Base-by-base conservation (phyloP, 148 eudicot species). In the Rhododendron kiyosumense region DNA sequence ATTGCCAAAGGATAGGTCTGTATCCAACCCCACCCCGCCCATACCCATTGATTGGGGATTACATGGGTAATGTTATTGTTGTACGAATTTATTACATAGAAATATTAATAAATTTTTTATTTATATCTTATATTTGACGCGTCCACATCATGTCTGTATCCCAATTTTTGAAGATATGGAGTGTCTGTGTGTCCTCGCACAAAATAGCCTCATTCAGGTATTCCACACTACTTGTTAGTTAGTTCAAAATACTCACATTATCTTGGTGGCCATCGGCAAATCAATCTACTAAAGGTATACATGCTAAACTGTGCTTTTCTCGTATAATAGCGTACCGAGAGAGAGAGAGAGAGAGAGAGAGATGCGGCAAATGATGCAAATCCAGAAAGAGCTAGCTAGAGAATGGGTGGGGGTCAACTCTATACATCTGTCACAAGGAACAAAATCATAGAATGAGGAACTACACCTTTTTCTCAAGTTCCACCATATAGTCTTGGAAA, bases 381-480 rank as follows among this genome's bases (percentile, higher is more conserved):
- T 51, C 26, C 18, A 54, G 38, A 81, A 81, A 81, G 71, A 57
- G 49, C 48, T n/a, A 57, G 71, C 48, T n/a, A 81, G 84, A 81
- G 38, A 54, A 81, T 3, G 15, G 45, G 14, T 0, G 83, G 15
- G 83, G 17, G 24, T 54, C 84, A 81, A 77, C 34, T 20, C 11
- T 13, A 34, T 52, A 86, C 28, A 12, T 32, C 10, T 52, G 18
- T 28, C 5, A 82, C 15, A 63, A 34, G 84, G 51, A 73, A 17
- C 46, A 22, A 71, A 80, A 34, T 9, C 24, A 84, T 59, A 59
- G n/a, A 59, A 38, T 74, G 38, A 30, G 86, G 28, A 69, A 84
- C 18, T 78, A 83, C 85, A 97, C 99, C 98, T 93, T 93, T 86
- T 93, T 94, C 86, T 88, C 93, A 43, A 97, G 95, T 84, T 95